Percentiles rank a stretch among this genome's conserved stretches.
Conservation (phyloP, 345 rosid genomes). For the Eucalyptus sp. region DNA sequence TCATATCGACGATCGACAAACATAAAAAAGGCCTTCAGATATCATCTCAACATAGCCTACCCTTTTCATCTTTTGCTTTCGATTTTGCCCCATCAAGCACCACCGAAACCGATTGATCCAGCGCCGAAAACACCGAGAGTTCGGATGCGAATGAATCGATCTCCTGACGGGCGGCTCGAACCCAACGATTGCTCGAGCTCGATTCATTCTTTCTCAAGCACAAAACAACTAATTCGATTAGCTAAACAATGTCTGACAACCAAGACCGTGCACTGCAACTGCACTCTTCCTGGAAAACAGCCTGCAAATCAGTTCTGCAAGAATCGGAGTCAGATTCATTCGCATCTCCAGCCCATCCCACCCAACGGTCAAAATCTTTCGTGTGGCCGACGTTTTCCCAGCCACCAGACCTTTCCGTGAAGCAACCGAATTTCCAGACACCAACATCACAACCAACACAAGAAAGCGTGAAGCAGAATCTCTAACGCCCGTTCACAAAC, state of each 20-base stretch:
- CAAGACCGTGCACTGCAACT: not conserved
- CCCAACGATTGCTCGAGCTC: not conserved
- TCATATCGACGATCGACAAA: not conserved
- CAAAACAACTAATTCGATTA: not conserved
- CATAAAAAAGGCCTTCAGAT: not conserved
- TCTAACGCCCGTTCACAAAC: not conserved
- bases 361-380: not conserved
- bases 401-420: not conserved
- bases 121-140: not conserved
- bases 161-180: not conserved
- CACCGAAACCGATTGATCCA: not conserved
- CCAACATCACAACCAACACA: not conserved
- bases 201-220: not conserved
- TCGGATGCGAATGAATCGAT: not conserved
- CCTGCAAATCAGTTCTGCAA: not conserved
- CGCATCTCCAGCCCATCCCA: not conserved
- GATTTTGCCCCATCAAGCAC: not conserved
- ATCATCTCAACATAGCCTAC: not conserved
- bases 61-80: not conserved
- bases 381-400: not conserved
- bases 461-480: not conserved
- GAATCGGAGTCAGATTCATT: too few relatives aligned
- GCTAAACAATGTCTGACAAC: not conserved
- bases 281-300: not conserved
- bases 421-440: not conserved